phyloP scores from a whole-genome alignment of 1,284 basidiomycete genomes.

The Boletus subluridellus region DNA sequence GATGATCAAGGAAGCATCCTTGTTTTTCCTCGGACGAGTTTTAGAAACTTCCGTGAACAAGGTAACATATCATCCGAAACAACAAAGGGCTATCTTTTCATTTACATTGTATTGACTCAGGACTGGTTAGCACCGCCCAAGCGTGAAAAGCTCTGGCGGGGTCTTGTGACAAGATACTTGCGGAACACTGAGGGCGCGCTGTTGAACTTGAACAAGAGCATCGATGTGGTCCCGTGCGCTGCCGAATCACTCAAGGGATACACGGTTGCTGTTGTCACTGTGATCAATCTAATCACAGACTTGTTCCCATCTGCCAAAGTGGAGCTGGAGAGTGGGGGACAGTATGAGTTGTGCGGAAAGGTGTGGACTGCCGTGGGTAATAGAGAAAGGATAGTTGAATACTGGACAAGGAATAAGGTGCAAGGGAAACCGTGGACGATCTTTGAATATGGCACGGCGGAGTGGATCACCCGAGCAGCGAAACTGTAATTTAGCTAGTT shows the following conservation, averaged over 20 bases:
- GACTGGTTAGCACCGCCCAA: slow-evolving; percentile 26
- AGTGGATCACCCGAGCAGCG: slow-evolving; percentile 19
- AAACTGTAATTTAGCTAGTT: background rate
- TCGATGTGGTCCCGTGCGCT: slow-evolving; percentile 17
- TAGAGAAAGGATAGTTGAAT: slow-evolving; percentile 18
- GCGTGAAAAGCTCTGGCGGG: slow-evolving; percentile 26
- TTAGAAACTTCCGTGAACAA: slow-evolving; percentile 8
- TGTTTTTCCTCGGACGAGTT: slow-evolving; percentile 22
- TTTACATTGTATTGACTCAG: slow-evolving; percentile 2
- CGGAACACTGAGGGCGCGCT: slow-evolving; percentile 25
- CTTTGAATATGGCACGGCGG: slow-evolving; percentile 19
- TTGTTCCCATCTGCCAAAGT: slow-evolving; percentile 18
- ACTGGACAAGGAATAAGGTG: slow-evolving; percentile 19
- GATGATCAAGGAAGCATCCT: slow-evolving; percentile 29
- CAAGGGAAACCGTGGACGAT: slow-evolving; percentile 18
- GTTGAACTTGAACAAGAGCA: slow-evolving; percentile 11
- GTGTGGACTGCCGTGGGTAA: slow-evolving; percentile 21
- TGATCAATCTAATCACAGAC: slow-evolving; percentile 23
- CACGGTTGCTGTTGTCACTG: slow-evolving; percentile 18
- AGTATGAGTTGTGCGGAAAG: slow-evolving; percentile 24
- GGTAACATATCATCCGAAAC: slow-evolving; percentile 6
- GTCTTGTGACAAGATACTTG: slow-evolving; percentile 26
- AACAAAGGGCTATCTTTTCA: background rate
- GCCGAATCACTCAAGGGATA: slow-evolving; percentile 17
- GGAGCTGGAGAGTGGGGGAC: slow-evolving; percentile 13